Evolutionary conservation across 352 stramenopile species (phyloP).

Genomic region (Phytophthora syringae): DNA sequence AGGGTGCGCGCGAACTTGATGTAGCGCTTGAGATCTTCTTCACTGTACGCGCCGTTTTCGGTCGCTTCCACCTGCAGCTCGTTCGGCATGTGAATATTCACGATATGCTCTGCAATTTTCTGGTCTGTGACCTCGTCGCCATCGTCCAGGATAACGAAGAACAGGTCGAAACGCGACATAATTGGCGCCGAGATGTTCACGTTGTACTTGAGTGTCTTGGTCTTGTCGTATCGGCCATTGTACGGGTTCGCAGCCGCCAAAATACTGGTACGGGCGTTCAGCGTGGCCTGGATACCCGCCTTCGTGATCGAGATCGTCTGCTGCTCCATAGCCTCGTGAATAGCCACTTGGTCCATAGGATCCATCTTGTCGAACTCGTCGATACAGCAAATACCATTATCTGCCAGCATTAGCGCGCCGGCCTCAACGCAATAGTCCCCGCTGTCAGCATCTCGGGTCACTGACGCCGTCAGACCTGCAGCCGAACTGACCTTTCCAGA

Average conservation of each 20-base stretch:
- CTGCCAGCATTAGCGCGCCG: constrained; percentile 98
- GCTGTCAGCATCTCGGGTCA: constrained; percentile 95
- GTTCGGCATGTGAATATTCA: constrained; percentile 93
- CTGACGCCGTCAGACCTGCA: constrained; percentile 97
- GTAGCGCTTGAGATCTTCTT: constrained; percentile 95
- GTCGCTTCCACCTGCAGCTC: constrained; percentile 49
- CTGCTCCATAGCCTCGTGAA: constrained; percentile 99
- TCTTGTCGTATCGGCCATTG: constrained; percentile 94
- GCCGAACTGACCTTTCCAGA: constrained; percentile 98
- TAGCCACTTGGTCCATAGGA: constrained; percentile 97
- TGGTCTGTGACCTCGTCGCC: constrained; percentile 95
- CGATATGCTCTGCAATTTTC: constrained; percentile 97
- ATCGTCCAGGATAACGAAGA: constrained; percentile 99
- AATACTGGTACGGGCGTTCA: constrained; percentile 99
- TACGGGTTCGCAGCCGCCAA: constrained; percentile 99
- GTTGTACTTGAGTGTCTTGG: constrained; percentile 91
- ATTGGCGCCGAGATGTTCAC: constrained; percentile 96
- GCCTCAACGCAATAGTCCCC: constrained; percentile 92
- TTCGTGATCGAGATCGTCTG: constrained; percentile 99
- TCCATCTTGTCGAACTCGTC: constrained; percentile 99
- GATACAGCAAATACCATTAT: constrained; percentile 99
- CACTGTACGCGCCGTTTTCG: constrained; percentile 52
- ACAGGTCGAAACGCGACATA: constrained; percentile 99
- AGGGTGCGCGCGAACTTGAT: constrained; percentile 90
- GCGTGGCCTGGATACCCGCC: constrained; percentile 98